A percentile compares a stretch with the other conserved stretches of the same genome.
Evolutionary conservation across 805 yeast species (phyloP).

Genomic region (Vanderwaltozyma verrucispora): DNA sequence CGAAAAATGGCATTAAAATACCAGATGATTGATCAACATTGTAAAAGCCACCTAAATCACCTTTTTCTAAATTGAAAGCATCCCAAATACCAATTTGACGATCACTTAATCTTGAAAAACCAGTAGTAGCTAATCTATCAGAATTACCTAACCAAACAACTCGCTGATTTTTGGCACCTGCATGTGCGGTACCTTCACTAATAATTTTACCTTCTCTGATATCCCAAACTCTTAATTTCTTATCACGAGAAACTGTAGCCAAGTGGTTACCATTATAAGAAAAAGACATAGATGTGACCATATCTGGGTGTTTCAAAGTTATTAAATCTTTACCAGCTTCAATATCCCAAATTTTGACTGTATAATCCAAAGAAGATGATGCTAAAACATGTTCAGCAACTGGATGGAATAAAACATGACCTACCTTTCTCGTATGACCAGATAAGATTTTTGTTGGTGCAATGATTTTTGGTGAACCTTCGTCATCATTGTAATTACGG

Average conservation of each 20-base stretch:
- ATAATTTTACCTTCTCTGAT: constrained; percentile 62
- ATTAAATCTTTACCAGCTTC: constrained; percentile 59
- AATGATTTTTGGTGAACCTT: constrained; percentile 56
- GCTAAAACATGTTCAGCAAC: constrained; percentile 80
- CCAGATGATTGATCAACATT: constrained; percentile 88
- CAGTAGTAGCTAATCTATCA: constrained; percentile 83
- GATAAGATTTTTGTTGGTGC: constrained; percentile 57
- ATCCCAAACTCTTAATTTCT: constrained; percentile 86
- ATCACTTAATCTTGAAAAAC: constrained; percentile 85
- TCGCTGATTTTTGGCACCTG: constrained; percentile 87
- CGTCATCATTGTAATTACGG: constrained; percentile 41
- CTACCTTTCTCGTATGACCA: constrained; percentile 93
- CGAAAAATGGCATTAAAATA: constrained; percentile 84
- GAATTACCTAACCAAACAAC: constrained; percentile 84
- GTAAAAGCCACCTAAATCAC: constrained; percentile 84
- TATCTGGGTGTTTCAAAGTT: constrained; percentile 77
- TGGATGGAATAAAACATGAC: constrained; percentile 86
- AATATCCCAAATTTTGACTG: constrained; percentile 86
- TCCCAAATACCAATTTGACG: constrained; percentile 97
- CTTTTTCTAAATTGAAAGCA: constrained; percentile 55
- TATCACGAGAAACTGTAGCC: constrained; percentile 88
- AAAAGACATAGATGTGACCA: constrained; percentile 88
- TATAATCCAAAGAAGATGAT: constrained; percentile 80
- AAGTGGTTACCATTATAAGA: constrained; percentile 79
- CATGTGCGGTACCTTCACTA: constrained; percentile 80